A percentile compares a stretch with the other conserved stretches of the same genome.
Conservation (phyloP, 805 yeast genomes). For the Hanseniaspora lachancei region DNA sequence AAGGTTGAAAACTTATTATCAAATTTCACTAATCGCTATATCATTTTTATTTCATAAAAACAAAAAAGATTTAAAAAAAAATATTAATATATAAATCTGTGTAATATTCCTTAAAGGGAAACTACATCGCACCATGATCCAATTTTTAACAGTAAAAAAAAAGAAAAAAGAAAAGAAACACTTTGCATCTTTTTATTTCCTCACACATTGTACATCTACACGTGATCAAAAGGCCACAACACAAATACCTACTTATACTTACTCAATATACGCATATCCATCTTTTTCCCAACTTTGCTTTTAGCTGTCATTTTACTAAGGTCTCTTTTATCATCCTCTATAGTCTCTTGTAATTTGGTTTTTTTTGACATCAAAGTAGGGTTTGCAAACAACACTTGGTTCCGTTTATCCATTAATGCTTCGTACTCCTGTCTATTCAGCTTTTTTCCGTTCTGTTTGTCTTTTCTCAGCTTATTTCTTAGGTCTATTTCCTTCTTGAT, state of each 20-base stretch:
- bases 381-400: slow-evolving; percentile 26
- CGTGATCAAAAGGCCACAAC: background rate
- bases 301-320: background rate
- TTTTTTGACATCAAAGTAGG: slow-evolving; percentile 23
- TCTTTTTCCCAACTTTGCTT: background rate
- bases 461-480: slow-evolving; percentile 26
- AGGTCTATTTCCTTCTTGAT: slow-evolving; percentile 27
- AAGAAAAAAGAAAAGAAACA: background rate
- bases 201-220: background rate
- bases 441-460: slow-evolving; percentile 19
- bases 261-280: background rate
- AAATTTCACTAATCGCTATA: no score
- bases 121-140: background rate
- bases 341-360: slow-evolving; percentile 2
- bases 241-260: slow-evolving; percentile 2
- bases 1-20: no score
- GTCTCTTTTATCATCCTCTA: slow-evolving; percentile 5
- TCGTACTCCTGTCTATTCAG: slow-evolving; percentile 22
- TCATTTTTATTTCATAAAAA: background rate
- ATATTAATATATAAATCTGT: background rate
- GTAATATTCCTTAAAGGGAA: background rate
- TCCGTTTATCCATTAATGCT: slow-evolving; percentile 19
- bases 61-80: background rate
- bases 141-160: background rate
- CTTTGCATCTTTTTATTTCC: no score